Percentiles rank a stretch among this genome's conserved stretches.
These are phyloP conservation scores for Saccharomycopsis fibuligera DNA, from an alignment of 805 yeast genomes.

Conservation along the genomic window DNA sequence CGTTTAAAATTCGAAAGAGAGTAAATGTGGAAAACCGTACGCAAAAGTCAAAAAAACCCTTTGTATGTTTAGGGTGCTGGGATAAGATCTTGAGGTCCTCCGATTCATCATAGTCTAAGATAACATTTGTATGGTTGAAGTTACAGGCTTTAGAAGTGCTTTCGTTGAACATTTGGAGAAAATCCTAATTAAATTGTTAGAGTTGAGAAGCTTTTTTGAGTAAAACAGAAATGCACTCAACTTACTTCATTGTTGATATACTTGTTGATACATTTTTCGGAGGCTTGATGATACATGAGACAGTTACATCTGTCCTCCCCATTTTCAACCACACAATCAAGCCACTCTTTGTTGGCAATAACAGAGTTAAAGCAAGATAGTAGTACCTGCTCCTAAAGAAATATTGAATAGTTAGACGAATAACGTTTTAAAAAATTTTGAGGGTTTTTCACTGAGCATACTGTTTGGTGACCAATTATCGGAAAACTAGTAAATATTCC, in stretches of 20 bases:
- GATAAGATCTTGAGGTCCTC: slow-evolving; percentile 7
- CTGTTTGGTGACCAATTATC: not conserved
- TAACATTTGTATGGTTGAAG: not conserved
- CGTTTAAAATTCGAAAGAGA: not conserved
- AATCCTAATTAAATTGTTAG: slow-evolving; percentile 3
- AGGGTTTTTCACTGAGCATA: too few species aligned
- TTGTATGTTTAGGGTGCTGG: not conserved
- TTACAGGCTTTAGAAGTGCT: slow-evolving; percentile 1
- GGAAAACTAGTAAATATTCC: slow-evolving; percentile 3
- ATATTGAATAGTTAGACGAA: too few species aligned
- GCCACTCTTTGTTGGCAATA: slow-evolving; percentile 5
- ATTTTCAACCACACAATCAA: slow-evolving; percentile 7
- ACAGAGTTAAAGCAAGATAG: slow-evolving; percentile 2
- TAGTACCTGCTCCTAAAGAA: slow-evolving; percentile 6
- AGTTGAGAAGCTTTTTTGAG: not conserved
- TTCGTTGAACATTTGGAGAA: slow-evolving; percentile 1
- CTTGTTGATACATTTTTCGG: slow-evolving; percentile 7
- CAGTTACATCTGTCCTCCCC: slow-evolving; percentile 18
- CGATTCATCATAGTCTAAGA: slow-evolving; percentile 15
- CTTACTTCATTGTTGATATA: slow-evolving; percentile 7
- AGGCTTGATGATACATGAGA: slow-evolving; percentile 8
- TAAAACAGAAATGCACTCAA: not conserved
- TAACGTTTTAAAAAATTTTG: too few species aligned
- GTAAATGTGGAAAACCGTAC: not conserved
- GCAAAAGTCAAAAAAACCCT: slow-evolving; percentile 9